These are phyloP conservation scores for Ogataea dorogensis DNA, from an alignment of 805 yeast species.

Conservation along the genomic window DNA sequence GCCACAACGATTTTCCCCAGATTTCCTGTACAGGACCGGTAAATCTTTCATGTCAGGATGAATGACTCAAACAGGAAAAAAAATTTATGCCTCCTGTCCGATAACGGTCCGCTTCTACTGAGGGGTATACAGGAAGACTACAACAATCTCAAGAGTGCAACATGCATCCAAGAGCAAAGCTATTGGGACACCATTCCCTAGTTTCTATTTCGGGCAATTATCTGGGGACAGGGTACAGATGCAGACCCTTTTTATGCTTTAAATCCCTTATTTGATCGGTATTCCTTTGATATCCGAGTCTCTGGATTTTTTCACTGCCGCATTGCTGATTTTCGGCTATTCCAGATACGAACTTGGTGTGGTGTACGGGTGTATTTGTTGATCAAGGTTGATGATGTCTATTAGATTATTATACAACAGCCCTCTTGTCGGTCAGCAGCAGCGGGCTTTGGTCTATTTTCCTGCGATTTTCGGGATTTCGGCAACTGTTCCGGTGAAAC, in stretches of 20 bases:
- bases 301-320: not conserved
- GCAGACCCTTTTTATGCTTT: not conserved
- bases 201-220: slow-evolving; percentile 2
- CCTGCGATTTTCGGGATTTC: no score
- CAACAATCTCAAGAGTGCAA: not conserved
- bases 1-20: not conserved
- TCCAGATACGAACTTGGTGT: not conserved
- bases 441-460: no score
- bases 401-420: slow-evolving; percentile 8
- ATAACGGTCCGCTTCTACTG: no score
- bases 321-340: slow-evolving; percentile 2
- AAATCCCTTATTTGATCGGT: not conserved
- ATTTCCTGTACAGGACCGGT: slow-evolving; percentile 8
- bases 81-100: slow-evolving; percentile 1
- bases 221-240: slow-evolving; percentile 1
- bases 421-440: no score
- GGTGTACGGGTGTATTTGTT: slow-evolving; percentile 5
- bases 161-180: no score
- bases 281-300: slow-evolving; percentile 8
- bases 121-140: no score
- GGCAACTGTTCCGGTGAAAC: no score
- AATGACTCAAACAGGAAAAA: slow-evolving; percentile 3
- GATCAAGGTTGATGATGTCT: not conserved
- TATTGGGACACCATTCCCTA: no score
- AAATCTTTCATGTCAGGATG: slow-evolving; percentile 4